Percentiles rank a stretch among this genome's conserved stretches.
Conservation (phyloP, 805 yeast species). For the Saturnispora quitensis region DNA sequence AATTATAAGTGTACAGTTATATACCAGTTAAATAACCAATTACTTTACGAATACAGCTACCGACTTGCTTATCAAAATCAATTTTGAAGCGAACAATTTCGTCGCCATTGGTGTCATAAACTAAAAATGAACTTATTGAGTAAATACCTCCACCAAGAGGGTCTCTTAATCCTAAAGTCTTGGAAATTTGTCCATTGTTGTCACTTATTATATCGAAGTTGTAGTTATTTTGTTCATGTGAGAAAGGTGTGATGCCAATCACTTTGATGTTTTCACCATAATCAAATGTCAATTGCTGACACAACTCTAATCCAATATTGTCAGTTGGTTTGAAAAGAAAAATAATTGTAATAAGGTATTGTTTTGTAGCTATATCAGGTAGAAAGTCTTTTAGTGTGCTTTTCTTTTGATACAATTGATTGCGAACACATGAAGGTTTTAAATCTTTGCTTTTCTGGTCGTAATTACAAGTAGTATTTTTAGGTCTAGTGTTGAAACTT, state of each 20-base stretch:
- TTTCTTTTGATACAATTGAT: neutral
- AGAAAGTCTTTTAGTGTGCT: neutral
- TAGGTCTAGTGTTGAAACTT: neutral
- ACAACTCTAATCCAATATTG: neutral
- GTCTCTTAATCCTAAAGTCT: constrained; percentile 18
- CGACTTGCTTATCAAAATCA: constrained; percentile 21
- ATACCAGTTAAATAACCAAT: neutral
- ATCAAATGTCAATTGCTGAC: neutral
- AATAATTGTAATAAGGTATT: neutral
- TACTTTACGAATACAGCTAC: constrained; percentile 11
- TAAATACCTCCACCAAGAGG: constrained; percentile 31
- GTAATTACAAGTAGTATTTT: neutral
- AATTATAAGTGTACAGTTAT: constrained; percentile 6
- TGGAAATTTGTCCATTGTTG: constrained; percentile 20
- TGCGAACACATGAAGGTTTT: neutral
- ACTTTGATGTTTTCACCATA: neutral
- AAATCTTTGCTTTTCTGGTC: neutral
- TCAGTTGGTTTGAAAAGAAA: constrained; percentile 8
- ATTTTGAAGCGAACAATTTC: constrained; percentile 20
- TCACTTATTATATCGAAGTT: constrained; percentile 25
- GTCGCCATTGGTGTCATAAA: constrained; percentile 18
- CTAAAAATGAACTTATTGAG: constrained; percentile 24
- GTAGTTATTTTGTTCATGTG: constrained; percentile 6
- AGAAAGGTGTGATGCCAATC: constrained; percentile 20
- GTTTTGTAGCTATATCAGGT: neutral